phyloP scores from a whole-genome alignment of 306 rosid species.

The Lotus japonicus region DNA sequence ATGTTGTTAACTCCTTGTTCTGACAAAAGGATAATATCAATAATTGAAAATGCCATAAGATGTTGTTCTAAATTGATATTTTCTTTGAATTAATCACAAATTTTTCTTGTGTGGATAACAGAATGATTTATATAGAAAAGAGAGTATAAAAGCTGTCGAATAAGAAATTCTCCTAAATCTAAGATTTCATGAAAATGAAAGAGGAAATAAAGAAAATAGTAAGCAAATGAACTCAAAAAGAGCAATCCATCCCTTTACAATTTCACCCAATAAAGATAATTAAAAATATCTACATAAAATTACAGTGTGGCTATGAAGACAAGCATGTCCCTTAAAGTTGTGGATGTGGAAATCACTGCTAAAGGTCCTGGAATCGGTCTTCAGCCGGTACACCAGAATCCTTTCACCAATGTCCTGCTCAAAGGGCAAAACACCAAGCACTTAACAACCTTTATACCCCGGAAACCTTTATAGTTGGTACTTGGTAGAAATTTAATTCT shows the following conservation, averaged over 20 bases:
- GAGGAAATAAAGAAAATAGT: constrained; percentile 2
- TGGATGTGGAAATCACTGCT: neutral
- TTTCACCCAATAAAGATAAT: neutral
- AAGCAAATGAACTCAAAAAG: neutral
- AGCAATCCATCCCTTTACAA: neutral
- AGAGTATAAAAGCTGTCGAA: neutral
- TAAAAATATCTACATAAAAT: neutral
- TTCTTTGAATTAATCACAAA: neutral
- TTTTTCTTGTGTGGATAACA: neutral
- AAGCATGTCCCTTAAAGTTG: neutral
- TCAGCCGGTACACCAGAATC: neutral
- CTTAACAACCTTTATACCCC: neutral
- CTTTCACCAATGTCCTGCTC: neutral
- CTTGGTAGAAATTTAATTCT: neutral
- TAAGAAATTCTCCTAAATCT: neutral
- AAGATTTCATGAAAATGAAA: neutral
- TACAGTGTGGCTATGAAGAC: neutral
- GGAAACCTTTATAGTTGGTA: neutral
- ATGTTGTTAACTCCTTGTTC: neutral
- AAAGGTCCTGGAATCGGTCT: neutral
- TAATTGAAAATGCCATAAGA: neutral
- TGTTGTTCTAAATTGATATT: neutral
- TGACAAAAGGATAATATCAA: neutral
- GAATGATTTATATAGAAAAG: neutral
- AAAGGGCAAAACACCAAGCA: neutral